A percentile compares a stretch with the other conserved stretches of the same genome.
Evolutionary conservation across 148 eudicot species (phyloP).

Genomic region (Beta vulgaris): DNA sequence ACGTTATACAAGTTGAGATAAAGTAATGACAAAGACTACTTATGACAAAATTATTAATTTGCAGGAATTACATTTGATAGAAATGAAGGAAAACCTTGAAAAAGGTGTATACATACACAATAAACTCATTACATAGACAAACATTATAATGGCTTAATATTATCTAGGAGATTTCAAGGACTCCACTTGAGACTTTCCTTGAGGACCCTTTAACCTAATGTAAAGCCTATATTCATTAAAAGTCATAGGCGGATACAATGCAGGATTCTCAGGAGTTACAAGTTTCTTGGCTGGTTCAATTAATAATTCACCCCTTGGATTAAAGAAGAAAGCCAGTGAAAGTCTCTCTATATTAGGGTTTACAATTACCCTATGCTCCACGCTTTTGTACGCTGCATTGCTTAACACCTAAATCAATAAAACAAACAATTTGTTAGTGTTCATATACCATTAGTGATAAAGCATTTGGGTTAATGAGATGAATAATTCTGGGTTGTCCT

Average conservation of each 20-base stretch:
- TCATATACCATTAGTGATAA: too few species aligned
- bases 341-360: slow-evolving; percentile 63
- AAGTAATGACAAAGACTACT: background rate
- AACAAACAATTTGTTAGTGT: background rate
- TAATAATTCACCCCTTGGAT: slow-evolving; percentile 66
- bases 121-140: background rate
- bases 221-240: slow-evolving; percentile 69
- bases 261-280: slow-evolving; percentile 44
- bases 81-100: background rate
- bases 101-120: background rate
- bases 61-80: background rate
- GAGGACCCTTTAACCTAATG: slow-evolving; percentile 73
- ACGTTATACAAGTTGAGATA: too few species aligned
- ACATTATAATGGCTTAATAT: background rate
- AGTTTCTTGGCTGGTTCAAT: slow-evolving; percentile 59
- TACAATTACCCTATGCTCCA: slow-evolving; percentile 87
- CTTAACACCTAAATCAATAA: slow-evolving; percentile 51
- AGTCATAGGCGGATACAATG: slow-evolving; percentile 63
- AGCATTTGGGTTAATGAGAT: too few species aligned
- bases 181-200: slow-evolving; percentile 77
- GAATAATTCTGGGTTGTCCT: too few species aligned
- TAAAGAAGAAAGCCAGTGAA: slow-evolving; percentile 76
- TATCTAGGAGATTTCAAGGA: slow-evolving; percentile 48
- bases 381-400: slow-evolving; percentile 74
- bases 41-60: background rate